Evolutionary conservation across 345 rosid species (phyloP).

Genomic region (Salix koriyanagi): DNA sequence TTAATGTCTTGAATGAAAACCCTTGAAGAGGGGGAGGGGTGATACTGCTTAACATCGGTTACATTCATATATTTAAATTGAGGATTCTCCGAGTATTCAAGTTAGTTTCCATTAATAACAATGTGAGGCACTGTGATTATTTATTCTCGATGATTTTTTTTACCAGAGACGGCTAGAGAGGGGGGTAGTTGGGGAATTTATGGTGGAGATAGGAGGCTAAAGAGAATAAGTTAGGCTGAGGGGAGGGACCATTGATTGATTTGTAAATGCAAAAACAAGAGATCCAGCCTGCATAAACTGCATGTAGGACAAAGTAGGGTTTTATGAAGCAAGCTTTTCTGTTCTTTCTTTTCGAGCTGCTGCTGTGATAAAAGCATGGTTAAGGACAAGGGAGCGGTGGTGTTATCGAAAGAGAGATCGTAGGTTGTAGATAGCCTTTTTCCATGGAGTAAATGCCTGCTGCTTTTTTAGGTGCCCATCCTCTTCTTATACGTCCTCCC

Average conservation of each 20-base stretch:
- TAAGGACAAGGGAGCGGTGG: constrained; percentile 27
- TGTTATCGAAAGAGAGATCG: constrained; percentile 8
- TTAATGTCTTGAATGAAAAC: too few species aligned
- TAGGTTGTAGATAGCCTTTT: background rate
- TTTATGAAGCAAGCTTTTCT: constrained; percentile 21
- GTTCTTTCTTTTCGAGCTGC: constrained; percentile 25
- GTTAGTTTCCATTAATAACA: background rate
- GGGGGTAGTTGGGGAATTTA: constrained; percentile 32
- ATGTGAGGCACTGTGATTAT: background rate
- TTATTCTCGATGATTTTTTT: background rate
- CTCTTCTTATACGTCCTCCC: too few species aligned
- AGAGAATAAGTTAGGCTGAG: constrained; percentile 19
- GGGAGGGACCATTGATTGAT: constrained; percentile 25
- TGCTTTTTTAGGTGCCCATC: too few species aligned
- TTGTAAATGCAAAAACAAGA: constrained; percentile 18
- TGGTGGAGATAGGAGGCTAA: constrained; percentile 1
- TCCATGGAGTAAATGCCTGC: too few species aligned
- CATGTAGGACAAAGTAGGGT: constrained; percentile 34
- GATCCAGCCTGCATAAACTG: constrained; percentile 20
- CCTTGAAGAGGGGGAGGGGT: too few species aligned
- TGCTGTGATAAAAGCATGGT: background rate
- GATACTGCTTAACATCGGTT: too few species aligned
- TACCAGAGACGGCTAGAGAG: constrained; percentile 7
- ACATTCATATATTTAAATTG: background rate
- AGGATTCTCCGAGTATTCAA: background rate